These are phyloP conservation scores for Tuber aestivum DNA, from an alignment of 495 filamentous ascomycete species.

Conservation along the genomic window DNA sequence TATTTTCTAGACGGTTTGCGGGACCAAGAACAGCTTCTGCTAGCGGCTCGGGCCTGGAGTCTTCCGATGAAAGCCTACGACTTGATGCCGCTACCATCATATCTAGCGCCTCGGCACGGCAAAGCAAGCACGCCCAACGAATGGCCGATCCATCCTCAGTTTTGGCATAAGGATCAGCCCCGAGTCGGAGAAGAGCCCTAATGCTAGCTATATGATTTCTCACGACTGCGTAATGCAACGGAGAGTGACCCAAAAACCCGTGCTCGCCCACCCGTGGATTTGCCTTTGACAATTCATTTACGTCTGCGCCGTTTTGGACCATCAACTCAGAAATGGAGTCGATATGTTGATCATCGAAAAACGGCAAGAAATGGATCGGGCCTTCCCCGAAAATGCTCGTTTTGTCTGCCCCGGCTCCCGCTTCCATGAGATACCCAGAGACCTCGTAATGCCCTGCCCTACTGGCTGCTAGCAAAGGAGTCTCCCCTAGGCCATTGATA, in stretches of 20 bases:
- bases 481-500: neutral
- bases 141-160: neutral
- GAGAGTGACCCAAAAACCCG: neutral
- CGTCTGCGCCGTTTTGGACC: neutral
- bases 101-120: neutral
- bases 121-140: neutral
- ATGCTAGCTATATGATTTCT: neutral
- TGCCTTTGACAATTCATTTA: neutral
- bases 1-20: neutral
- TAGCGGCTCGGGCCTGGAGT: neutral
- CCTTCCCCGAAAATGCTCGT: neutral
- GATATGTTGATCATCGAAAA: neutral
- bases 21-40: neutral
- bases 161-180: neutral
- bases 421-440: neutral
- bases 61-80: neutral
- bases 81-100: neutral
- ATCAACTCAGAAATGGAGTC: neutral
- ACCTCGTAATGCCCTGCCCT: neutral
- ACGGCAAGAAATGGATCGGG: neutral
- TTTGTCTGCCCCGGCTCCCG: neutral
- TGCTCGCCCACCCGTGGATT: neutral
- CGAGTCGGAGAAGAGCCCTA: neutral
- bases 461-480: slow-evolving; percentile 9
- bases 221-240: neutral